Conservation (phyloP, 208 protist species). For the Spongospora subterranea region DNA sequence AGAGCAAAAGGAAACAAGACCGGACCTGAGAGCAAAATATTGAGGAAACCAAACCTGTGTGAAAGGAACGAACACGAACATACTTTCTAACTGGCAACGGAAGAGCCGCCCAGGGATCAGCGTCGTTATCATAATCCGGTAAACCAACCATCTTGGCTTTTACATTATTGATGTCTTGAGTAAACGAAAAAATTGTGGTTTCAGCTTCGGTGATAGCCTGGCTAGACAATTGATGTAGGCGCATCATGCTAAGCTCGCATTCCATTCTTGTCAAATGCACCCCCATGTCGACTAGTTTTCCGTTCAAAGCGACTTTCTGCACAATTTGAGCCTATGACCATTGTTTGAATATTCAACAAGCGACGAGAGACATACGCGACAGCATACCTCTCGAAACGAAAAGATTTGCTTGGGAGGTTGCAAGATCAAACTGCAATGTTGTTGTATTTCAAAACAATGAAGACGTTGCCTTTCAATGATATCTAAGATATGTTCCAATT, state of each 20-base stretch:
- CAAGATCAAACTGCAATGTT: neutral
- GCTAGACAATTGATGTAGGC: neutral
- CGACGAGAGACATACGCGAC: neutral
- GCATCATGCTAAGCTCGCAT: slow-evolving; percentile 18
- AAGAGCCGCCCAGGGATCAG: slow-evolving; percentile 20
- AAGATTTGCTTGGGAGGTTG: neutral
- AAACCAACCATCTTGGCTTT: neutral
- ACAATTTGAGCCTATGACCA: neutral
- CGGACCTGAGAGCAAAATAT: neutral
- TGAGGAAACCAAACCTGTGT: neutral
- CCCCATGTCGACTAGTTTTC: neutral
- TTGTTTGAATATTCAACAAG: neutral
- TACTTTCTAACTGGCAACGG: neutral
- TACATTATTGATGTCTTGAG: neutral
- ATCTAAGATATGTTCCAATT: neutral
- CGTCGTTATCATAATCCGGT: neutral
- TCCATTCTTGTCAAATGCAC: neutral
- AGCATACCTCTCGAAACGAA: neutral
- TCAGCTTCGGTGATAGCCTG: neutral
- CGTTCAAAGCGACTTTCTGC: neutral
- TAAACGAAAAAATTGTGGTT: neutral
- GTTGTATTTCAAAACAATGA: neutral
- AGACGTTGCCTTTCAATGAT: neutral
- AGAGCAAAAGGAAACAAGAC: slow-evolving; percentile 23
- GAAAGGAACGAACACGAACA: neutral